Percentiles rank a stretch among this genome's conserved stretches.
phyloP scores from a whole-genome alignment of 257 asterid species.

The Jacaranda mimosifolia region DNA sequence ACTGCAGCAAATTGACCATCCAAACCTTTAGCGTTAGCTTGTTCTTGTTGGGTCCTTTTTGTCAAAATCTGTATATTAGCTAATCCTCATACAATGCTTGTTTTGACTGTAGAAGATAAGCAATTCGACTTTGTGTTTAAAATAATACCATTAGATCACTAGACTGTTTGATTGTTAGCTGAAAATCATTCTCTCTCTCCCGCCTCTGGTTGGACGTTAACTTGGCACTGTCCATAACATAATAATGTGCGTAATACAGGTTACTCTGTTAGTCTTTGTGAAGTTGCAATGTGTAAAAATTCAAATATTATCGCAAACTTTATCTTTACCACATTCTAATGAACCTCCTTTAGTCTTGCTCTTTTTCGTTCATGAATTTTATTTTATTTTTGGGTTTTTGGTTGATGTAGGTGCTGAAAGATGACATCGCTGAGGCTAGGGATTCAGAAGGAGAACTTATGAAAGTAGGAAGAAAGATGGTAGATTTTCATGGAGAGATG shows the following conservation, averaged over 20 bases:
- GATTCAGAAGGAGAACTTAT: conserved; percentile 41
- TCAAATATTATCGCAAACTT: not conserved
- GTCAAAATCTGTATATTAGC: not conserved
- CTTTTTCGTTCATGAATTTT: not conserved
- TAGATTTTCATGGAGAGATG: conserved; percentile 66
- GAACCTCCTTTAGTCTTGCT: not conserved
- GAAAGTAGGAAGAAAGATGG: conserved; percentile 52
- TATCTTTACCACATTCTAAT: not conserved
- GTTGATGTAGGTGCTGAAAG: conserved; percentile 48
- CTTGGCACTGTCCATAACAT: not conserved
- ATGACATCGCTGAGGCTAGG: conserved; percentile 35
- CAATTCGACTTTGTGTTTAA: not conserved
- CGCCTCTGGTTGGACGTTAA: not conserved
- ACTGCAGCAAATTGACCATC: not conserved
- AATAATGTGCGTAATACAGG: not conserved
- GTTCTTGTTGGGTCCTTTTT: not conserved
- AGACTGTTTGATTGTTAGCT: not conserved
- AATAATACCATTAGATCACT: not conserved
- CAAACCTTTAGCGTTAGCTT: not conserved
- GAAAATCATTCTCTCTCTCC: not conserved
- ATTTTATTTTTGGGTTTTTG: not conserved
- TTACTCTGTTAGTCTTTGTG: not conserved
- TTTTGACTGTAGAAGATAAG: not conserved
- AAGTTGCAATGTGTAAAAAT: not conserved
- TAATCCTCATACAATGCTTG: not conserved